Evolutionary conservation across 2,329 filamentous ascomycete genomes (phyloP).

Genomic region (Cytospora paraplurivora): DNA sequence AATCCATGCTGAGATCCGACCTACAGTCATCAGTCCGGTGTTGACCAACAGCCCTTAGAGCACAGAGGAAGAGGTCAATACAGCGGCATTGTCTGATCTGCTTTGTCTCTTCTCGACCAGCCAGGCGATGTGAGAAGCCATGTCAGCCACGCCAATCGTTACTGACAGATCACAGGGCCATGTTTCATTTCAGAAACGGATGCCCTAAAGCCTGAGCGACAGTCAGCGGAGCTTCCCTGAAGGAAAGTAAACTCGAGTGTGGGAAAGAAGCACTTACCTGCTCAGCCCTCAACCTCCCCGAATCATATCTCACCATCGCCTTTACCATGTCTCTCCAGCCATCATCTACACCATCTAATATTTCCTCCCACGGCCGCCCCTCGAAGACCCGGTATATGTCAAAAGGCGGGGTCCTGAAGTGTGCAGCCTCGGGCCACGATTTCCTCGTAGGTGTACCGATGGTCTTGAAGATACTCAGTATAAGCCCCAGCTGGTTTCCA

Average conservation of each 20-base stretch:
- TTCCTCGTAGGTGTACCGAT: slow-evolving; percentile 81
- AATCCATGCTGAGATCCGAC: background rate
- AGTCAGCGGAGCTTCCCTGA: slow-evolving; percentile 2
- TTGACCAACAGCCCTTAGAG: background rate
- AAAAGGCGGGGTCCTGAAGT: slow-evolving; percentile 77
- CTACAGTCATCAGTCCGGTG: background rate
- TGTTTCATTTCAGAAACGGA: slow-evolving; percentile 10
- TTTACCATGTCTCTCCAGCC: slow-evolving; percentile 67
- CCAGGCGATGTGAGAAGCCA: background rate
- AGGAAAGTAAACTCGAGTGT: background rate
- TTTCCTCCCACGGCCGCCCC: slow-evolving; percentile 64
- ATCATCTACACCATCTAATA: slow-evolving; percentile 64
- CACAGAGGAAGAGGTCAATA: background rate
- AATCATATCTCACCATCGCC: slow-evolving; percentile 73
- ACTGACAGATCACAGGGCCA: slow-evolving; percentile 10
- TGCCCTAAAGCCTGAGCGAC: background rate
- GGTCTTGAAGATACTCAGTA: slow-evolving; percentile 89
- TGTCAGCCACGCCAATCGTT: background rate
- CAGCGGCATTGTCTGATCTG: slow-evolving; percentile 2
- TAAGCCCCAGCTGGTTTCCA: slow-evolving; percentile 87
- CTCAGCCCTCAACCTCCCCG: slow-evolving; percentile 65
- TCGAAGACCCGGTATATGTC: slow-evolving; percentile 83
- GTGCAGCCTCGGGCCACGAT: slow-evolving; percentile 78
- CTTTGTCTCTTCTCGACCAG: slow-evolving; percentile 11
- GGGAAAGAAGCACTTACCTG: slow-evolving; percentile 45